These are phyloP conservation scores for Argentina anserina DNA, from an alignment of 306 rosid species.

Conservation along the genomic window DNA sequence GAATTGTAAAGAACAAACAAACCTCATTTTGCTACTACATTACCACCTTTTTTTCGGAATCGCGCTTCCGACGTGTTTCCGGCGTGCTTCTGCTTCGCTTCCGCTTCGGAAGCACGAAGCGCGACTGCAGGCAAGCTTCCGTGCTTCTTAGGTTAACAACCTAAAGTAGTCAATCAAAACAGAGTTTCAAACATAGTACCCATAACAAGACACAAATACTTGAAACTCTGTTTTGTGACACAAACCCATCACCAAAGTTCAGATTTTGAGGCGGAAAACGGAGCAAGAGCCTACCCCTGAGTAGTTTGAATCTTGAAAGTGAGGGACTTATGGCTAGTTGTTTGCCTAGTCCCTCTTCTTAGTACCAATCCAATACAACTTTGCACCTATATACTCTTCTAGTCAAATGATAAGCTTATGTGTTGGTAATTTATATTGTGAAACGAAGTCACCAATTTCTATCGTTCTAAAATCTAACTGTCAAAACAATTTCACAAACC, in stretches of 20 bases:
- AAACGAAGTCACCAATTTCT: neutral
- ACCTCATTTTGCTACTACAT: constrained; percentile 71
- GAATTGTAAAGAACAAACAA: constrained; percentile 10
- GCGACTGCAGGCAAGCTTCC: too few species aligned
- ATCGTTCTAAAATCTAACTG: neutral
- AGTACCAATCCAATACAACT: neutral
- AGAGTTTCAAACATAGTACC: neutral
- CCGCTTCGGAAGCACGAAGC: too few species aligned
- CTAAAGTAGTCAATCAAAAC: neutral
- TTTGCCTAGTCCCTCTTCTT: constrained; percentile 80
- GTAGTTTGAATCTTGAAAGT: constrained; percentile 46
- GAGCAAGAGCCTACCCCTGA: constrained; percentile 65
- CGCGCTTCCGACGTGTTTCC: too few species aligned
- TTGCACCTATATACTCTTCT: constrained; percentile 4
- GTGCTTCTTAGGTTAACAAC: too few species aligned
- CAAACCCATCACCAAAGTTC: constrained; percentile 3
- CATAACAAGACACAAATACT: too few species aligned
- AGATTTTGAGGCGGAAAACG: constrained; percentile 7
- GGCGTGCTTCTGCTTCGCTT: too few species aligned
- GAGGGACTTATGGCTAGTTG: constrained; percentile 40
- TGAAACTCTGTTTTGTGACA: too few species aligned
- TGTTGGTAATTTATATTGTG: neutral
- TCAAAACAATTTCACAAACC: neutral
- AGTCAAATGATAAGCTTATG: neutral
- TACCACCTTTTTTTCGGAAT: too few species aligned